Base-by-base conservation (phyloP, 164 flowering plant genomes). In the Chimonanthus praecox region DNA sequence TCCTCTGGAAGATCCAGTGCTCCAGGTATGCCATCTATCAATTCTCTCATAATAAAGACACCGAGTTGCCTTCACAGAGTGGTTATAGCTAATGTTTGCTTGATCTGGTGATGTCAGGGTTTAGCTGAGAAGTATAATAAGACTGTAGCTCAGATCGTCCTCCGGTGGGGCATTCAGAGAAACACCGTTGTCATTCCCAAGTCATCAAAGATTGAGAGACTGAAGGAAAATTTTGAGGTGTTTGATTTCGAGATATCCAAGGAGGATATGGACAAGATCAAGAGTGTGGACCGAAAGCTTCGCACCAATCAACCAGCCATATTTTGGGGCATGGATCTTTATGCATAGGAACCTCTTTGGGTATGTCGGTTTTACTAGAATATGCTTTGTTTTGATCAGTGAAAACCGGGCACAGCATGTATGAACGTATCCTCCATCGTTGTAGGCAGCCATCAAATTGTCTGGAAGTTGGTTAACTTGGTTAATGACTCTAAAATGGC, bases 151-250 rank as follows among this genome's bases (percentile, higher is more conserved):
- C 99, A 94, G 82, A 69, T 91, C 68, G 89, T 81, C 78, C 95
- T 94, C 13, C 84, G 91, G 43, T 94, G 97, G 99, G 97, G 94
- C 68, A 89, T 94, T 73, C 99, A 92, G 77, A 80, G 97, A 71
- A 82, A 88, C 81, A 87, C 90, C 0, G 90, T 83, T 66, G 88
- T 92, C 76, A 91, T 94, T 49, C 98, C 99, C 49, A 94, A 92
- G 83, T 66, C 97, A 76, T 89, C 93, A 15, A 92, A 89, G 74
- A 69, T 76, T 0, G 91, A 90, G 80, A 85, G 97, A 75, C 64
- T 94, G 85, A 71, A 83, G 76, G 97, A 91, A 82, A 94, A 92
- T 68, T 85, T 90, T 74, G 60, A 87, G 54, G 91, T 91, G 68
- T 88, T 85, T 20, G 92, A 92, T 80, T 94, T 94, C 77, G 92